Conservation (phyloP, 2,329 filamentous ascomycete genomes). For the Microdochium bolleyi region DNA sequence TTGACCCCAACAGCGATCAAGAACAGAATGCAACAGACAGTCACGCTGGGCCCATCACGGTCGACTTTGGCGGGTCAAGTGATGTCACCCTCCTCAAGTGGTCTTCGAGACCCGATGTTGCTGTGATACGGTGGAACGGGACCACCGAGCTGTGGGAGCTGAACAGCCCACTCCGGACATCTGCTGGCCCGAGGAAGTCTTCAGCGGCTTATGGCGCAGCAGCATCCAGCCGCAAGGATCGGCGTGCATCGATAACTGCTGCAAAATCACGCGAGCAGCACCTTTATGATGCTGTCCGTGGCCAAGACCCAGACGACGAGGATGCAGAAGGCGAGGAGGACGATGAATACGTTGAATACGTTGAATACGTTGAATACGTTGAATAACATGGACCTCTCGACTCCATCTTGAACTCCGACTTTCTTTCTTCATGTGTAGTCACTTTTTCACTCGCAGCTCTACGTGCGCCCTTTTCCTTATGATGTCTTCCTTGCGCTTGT, state of each 20-base stretch:
- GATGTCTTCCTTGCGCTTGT: too few relatives aligned
- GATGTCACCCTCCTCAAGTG: slow-evolving; percentile 19
- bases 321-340: slow-evolving; percentile 19
- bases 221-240: not conserved
- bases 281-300: not conserved
- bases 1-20: slow-evolving; percentile 39
- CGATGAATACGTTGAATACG: slow-evolving; percentile 10
- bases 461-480: too few relatives aligned
- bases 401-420: not conserved
- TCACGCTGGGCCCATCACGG: slow-evolving; percentile 9
- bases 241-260: not conserved
- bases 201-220: not conserved
- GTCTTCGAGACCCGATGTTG: slow-evolving; percentile 18
- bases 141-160: slow-evolving; percentile 15
- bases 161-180: slow-evolving; percentile 18
- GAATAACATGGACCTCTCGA: not conserved
- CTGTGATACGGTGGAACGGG: slow-evolving; percentile 15
- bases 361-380: slow-evolving; percentile 1
- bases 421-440: not conserved
- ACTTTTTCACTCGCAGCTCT: not conserved
- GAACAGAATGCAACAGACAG: not conserved
- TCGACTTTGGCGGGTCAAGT: slow-evolving; percentile 16
- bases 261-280: too few relatives aligned
- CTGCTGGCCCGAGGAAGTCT: slow-evolving; percentile 2
- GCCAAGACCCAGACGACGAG: slow-evolving; percentile 6